Percentiles rank a stretch among this genome's conserved stretches.
These are phyloP conservation scores for Trypanosoma congolense DNA, from an alignment of 208 protist genomes.

Conservation along the genomic window DNA sequence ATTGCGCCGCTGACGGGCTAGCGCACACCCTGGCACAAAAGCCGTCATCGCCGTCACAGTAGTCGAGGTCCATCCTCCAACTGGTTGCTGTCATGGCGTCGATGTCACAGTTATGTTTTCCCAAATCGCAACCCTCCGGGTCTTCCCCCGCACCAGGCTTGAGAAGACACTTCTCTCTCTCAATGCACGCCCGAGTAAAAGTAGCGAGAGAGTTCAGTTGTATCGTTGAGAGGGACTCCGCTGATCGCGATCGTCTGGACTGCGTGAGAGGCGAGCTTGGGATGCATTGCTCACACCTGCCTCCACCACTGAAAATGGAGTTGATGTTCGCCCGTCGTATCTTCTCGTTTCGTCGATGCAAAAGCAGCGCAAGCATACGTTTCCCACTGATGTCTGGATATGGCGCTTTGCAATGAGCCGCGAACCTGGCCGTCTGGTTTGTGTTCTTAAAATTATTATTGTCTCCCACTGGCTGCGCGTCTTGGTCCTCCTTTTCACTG, in stretches of 20 bases:
- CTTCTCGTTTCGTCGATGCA: conserved; percentile 17
- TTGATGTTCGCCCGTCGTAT: background rate
- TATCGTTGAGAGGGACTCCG: conserved; percentile 21
- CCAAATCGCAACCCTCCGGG: background rate
- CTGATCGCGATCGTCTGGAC: conserved; percentile 12
- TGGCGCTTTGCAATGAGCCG: background rate
- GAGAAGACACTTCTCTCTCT: background rate
- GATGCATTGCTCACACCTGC: too few relatives aligned
- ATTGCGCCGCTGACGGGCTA: too few relatives aligned
- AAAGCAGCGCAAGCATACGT: conserved; percentile 16
- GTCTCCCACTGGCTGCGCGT: too few relatives aligned
- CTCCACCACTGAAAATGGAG: too few relatives aligned
- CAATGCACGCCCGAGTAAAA: background rate
- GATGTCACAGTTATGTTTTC: background rate
- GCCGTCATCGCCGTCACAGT: too few relatives aligned
- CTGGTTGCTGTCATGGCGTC: background rate
- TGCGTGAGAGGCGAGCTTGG: conserved; percentile 1
- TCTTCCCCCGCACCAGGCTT: background rate
- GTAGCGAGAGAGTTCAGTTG: conserved; percentile 6
- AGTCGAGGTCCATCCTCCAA: background rate
- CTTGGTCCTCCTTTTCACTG: background rate
- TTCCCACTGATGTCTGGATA: conserved; percentile 19
- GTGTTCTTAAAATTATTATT: too few relatives aligned
- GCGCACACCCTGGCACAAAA: too few relatives aligned
- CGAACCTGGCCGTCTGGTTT: background rate